These are phyloP conservation scores for Halenospora varia DNA, from an alignment of 495 filamentous ascomycete genomes.

Conservation along the genomic window DNA sequence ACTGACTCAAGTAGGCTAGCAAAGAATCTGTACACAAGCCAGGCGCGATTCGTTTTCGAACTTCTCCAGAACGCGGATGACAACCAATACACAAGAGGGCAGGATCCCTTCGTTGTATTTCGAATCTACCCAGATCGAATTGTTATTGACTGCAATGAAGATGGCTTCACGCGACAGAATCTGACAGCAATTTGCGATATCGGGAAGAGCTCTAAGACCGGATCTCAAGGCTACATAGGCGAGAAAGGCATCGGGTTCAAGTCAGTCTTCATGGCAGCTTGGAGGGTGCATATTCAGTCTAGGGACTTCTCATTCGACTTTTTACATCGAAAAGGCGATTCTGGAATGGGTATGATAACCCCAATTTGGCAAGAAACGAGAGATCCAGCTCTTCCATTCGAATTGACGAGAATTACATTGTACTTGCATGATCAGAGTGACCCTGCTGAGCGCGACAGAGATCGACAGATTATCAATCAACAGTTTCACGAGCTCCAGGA, in stretches of 20 bases:
- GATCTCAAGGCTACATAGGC: constrained; percentile 31
- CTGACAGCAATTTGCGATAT: constrained; percentile 34
- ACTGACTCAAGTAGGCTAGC: constrained; percentile 20
- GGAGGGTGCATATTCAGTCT: constrained; percentile 36
- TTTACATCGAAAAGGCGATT: constrained; percentile 16
- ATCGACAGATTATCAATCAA: background rate
- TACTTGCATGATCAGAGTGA: constrained; percentile 1
- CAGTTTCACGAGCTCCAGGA: constrained; percentile 7
- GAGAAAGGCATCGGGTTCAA: constrained; percentile 49
- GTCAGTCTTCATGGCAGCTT: constrained; percentile 41
- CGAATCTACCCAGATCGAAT: constrained; percentile 23
- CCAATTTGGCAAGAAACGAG: constrained; percentile 1
- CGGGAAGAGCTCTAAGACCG: constrained; percentile 34
- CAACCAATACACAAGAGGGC: constrained; percentile 27
- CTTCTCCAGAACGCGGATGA: constrained; percentile 43
- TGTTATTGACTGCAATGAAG: constrained; percentile 37
- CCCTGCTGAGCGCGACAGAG: background rate
- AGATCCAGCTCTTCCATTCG: background rate
- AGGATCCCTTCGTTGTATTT: constrained; percentile 26
- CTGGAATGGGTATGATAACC: constrained; percentile 3
- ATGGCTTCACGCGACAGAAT: constrained; percentile 34
- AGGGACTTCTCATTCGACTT: constrained; percentile 38
- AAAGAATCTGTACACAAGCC: constrained; percentile 31
- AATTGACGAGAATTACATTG: constrained; percentile 9
- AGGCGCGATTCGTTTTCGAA: constrained; percentile 37